phyloP scores from a whole-genome alignment of 2,329 filamentous ascomycete genomes.

The Cladosporium cucumerinum region DNA sequence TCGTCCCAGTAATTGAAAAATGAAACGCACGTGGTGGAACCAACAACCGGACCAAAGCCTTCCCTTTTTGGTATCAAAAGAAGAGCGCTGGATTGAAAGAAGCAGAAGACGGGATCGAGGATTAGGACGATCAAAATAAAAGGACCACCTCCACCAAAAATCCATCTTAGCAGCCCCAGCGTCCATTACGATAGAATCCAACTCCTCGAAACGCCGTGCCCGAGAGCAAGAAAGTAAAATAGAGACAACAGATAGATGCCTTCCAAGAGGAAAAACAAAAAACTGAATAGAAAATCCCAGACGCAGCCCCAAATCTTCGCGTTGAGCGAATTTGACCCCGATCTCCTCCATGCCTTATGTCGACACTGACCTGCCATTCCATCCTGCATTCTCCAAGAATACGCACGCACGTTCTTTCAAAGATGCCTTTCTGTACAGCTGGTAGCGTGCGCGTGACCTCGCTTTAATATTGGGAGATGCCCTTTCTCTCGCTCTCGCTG shows the following conservation, averaged over 20 bases:
- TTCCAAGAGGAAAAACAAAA: not conserved
- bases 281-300: not conserved
- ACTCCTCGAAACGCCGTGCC: constrained; percentile 6
- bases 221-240: not conserved
- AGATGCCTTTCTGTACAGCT: constrained; percentile 11
- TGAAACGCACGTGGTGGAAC: not conserved
- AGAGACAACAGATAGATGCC: not conserved
- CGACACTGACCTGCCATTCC: not conserved
- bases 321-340: not conserved
- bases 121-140: not conserved
- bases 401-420: not conserved
- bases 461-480: not conserved
- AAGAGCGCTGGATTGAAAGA: not conserved
- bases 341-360: not conserved
- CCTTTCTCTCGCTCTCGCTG: not conserved
- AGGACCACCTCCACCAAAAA: not conserved
- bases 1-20: not conserved
- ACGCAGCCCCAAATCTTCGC: not conserved
- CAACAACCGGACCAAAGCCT: not conserved
- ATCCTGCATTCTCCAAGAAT: not conserved
- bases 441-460: not conserved
- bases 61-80: constrained; percentile 3
- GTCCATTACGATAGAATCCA: not conserved
- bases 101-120: not conserved
- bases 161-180: not conserved